These are phyloP conservation scores for Candida manassasensis DNA, from an alignment of 805 yeast genomes.

Conservation along the genomic window DNA sequence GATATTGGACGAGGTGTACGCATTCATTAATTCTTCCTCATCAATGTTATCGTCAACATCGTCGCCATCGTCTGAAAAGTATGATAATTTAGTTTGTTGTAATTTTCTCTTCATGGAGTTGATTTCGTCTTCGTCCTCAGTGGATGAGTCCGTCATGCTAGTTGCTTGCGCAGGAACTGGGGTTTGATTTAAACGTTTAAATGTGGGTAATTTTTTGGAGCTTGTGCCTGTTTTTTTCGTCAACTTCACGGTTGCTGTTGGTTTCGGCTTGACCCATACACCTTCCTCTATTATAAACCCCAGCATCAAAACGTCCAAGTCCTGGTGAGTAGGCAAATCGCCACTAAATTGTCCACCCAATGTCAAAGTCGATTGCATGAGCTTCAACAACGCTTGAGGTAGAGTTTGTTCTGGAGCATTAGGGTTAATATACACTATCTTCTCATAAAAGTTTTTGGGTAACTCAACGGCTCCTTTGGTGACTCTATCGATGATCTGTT, in stretches of 20 bases:
- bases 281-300: constrained; percentile 52
- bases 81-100: constrained; percentile 46
- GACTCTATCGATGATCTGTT: constrained; percentile 55
- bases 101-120: constrained; percentile 41
- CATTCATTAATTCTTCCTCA: constrained; percentile 36
- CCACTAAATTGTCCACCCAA: constrained; percentile 49
- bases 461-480: constrained; percentile 44
- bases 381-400: constrained; percentile 41
- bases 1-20: constrained; percentile 24
- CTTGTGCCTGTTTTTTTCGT: constrained; percentile 19
- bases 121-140: constrained; percentile 36
- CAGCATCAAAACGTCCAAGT: constrained; percentile 58
- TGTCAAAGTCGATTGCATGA: constrained; percentile 36
- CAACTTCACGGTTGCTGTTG: constrained; percentile 28
- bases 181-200: constrained; percentile 11
- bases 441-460: constrained; percentile 32
- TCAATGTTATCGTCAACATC: constrained; percentile 45
- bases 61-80: constrained; percentile 48
- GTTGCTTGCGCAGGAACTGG: constrained; percentile 12
- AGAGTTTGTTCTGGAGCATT: constrained; percentile 34
- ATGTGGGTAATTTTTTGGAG: constrained; percentile 13
- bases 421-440: constrained; percentile 55
- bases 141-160: constrained; percentile 43
- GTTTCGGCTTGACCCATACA: constrained; percentile 54
- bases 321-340: constrained; percentile 45